Evolutionary conservation across 352 stramenopile genomes (phyloP).

Genomic region (Aphanomyces astaci): DNA sequence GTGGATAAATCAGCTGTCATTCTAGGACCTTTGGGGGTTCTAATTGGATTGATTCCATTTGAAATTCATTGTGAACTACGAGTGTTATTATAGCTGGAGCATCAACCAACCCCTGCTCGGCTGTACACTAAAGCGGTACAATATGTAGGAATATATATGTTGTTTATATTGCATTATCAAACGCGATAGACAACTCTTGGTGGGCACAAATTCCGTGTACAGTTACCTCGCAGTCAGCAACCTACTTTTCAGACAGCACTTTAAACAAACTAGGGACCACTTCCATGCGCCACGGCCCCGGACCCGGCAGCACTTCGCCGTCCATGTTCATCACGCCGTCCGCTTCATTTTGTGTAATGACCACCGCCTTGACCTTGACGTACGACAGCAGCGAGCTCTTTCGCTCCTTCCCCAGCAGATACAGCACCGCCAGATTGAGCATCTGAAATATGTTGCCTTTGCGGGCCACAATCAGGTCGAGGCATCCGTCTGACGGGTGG

Average conservation of each 20-base stretch:
- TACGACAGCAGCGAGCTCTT: slow-evolving; percentile 65
- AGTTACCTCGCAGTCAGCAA: too few relatives aligned
- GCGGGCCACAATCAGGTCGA: slow-evolving; percentile 69
- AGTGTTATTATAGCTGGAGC: too few relatives aligned
- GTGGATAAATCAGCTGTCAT: too few relatives aligned
- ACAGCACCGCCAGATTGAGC: slow-evolving; percentile 46
- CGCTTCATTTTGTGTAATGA: slow-evolving; percentile 52
- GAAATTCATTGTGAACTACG: too few relatives aligned
- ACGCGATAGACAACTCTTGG: too few relatives aligned
- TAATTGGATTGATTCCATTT: too few relatives aligned
- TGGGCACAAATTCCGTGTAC: too few relatives aligned
- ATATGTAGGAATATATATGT: too few relatives aligned
- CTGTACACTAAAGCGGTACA: too few relatives aligned
- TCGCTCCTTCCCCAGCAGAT: slow-evolving; percentile 67
- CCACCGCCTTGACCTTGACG: slow-evolving; percentile 68
- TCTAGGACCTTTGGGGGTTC: too few relatives aligned
- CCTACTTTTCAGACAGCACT: slow-evolving; percentile 74
- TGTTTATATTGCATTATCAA: too few relatives aligned
- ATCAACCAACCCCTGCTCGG: too few relatives aligned
- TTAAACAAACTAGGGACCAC: slow-evolving; percentile 83
- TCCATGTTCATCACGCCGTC: slow-evolving; percentile 77
- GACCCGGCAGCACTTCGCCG: slow-evolving; percentile 52
- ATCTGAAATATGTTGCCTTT: slow-evolving; percentile 45
- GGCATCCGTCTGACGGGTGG: slow-evolving; percentile 67
- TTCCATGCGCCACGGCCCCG: slow-evolving; percentile 72